Evolutionary conservation across 2,329 filamentous ascomycete genomes (phyloP).

Genomic region (Clathrospora elynae): DNA sequence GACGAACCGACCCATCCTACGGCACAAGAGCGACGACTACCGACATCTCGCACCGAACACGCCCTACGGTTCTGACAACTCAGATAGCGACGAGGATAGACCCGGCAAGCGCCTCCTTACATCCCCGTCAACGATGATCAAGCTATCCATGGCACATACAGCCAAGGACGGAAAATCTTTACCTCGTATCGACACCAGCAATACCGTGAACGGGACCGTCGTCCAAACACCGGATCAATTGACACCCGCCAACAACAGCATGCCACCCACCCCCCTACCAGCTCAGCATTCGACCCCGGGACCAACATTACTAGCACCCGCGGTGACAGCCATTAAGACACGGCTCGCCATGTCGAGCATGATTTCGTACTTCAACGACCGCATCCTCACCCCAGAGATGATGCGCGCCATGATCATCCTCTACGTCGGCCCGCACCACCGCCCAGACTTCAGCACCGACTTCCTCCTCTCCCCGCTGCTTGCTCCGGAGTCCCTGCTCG

Average conservation of each 20-base stretch:
- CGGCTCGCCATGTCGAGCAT: conserved; percentile 94
- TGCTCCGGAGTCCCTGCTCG: conserved; percentile 81
- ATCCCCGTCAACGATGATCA: conserved; percentile 45
- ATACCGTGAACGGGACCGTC: conserved; percentile 24
- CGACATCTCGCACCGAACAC: conserved; percentile 79
- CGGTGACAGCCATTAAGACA: conserved; percentile 67
- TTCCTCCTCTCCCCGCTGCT: conserved; percentile 89
- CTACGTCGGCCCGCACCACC: conserved; percentile 91
- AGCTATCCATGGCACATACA: conserved; percentile 48
- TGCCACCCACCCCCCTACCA: conserved; percentile 27
- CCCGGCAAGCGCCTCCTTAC: conserved; percentile 36
- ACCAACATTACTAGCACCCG: conserved; percentile 40
- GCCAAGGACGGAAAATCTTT: conserved; percentile 33
- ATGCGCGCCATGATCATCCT: conserved; percentile 99
- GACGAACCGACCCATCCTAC: conserved; percentile 77
- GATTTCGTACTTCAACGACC: conserved; percentile 97
- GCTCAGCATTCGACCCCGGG: conserved; percentile 26
- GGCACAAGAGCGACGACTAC: conserved; percentile 88
- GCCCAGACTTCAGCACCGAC: conserved; percentile 89
- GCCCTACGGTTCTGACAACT: conserved; percentile 79
- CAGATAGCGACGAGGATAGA: conserved; percentile 56
- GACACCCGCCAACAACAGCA: conserved; percentile 16
- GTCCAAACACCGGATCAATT: conserved; percentile 30
- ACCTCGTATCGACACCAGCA: conserved; percentile 26
- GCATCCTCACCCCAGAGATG: conserved; percentile 94